Evolutionary conservation across 2,329 filamentous ascomycete species (phyloP), one percentile per base, ranked within the genome.

Genomic region (Waltergamsia citrina): DNA sequence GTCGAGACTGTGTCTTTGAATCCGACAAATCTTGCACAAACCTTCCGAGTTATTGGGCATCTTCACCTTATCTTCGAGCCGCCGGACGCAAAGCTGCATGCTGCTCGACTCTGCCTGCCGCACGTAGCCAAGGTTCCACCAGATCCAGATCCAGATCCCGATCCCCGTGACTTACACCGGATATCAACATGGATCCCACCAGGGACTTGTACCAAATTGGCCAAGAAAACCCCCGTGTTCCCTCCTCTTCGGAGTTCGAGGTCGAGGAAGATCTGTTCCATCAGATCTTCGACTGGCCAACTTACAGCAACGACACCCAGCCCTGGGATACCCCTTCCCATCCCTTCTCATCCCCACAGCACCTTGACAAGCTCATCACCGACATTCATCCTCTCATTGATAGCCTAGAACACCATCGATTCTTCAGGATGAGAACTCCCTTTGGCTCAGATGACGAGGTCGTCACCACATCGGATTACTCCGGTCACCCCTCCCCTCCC

Each of bases 111-210:
- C 56, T 52, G 53, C 47, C 53, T 47, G 31, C 45, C 39, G 42
- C 43, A 50, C 43, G 43, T 45, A 53, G 49, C 45, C 51, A 54
- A 57, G 56, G 57, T 60, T 58, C 57, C 57, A 60, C 57, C 54
- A 57, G 50, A 50, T 53, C 43, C 49, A 33, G 37, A 26, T 34
- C n/a, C n/a, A n/a, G n/a, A n/a, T n/a, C 28, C 38, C 35, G 17
- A 29, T 29, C 40, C 38, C 49, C 52, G 53, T 59, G 57, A 58
- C 57, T 57, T 58, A 58, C 49, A 59, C 54, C n/a, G 49, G 47
- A 53, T 46, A 52, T 55, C 55, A 57, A 53, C 50, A 58, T 58
- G 55, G 52, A 53, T 56, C 46, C 39, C 43, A 36, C 44, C 48
- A 53, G 52, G 50, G 44, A 46, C 51, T 51, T 51, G 41, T 46